Conservation (phyloP, 129 eudicot species). For the Saussurea involucrata region DNA sequence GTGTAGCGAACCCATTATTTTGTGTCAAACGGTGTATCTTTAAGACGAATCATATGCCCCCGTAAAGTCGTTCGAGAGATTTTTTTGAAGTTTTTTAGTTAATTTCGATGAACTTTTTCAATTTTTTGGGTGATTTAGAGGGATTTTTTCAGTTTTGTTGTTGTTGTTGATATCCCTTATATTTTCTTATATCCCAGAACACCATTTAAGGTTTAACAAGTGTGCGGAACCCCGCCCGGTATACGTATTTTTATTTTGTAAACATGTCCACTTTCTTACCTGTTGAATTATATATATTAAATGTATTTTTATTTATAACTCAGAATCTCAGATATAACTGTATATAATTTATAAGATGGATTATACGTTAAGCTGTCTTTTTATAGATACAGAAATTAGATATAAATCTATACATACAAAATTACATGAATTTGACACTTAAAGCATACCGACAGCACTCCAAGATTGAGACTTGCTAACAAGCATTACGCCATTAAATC, state of each 20-base stretch:
- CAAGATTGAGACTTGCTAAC: slow-evolving; percentile 25
- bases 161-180: no score
- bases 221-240: no score
- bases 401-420: neutral
- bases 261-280: neutral
- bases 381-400: neutral
- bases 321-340: neutral
- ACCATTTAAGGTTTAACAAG: no score
- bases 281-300: neutral
- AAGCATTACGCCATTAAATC: slow-evolving; percentile 11
- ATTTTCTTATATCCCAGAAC: no score
- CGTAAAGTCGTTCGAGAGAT: no score
- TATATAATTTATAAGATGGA: neutral
- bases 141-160: no score
- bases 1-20: no score
- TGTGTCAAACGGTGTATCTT: no score
- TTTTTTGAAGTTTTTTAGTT: no score
- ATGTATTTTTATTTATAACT: neutral
- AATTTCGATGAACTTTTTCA: no score
- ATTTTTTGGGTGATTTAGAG: no score
- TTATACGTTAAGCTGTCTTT: neutral
- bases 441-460: neutral
- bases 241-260: neutral
- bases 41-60: no score
- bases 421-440: neutral